These are phyloP conservation scores for Desmodesmus armatus DNA, from an alignment of 139 green algal genomes.

Conservation along the genomic window DNA sequence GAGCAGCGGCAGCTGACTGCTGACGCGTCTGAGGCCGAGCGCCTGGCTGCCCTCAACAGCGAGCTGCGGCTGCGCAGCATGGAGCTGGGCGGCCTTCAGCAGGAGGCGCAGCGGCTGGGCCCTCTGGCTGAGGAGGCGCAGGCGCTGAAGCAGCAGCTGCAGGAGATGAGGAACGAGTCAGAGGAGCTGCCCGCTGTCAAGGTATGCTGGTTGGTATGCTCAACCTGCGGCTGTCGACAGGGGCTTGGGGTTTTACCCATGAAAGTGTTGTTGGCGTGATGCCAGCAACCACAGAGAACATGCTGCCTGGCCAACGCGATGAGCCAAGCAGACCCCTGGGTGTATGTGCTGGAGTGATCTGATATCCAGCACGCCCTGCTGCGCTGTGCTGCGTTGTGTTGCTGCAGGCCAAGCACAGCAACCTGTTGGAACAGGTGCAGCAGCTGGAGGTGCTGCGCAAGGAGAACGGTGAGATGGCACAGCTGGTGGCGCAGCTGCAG, in stretches of 20 bases:
- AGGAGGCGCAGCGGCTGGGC: constrained; percentile 3
- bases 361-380: not conserved
- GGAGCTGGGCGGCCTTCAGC: not conserved
- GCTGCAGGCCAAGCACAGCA: constrained; percentile 17
- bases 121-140: constrained; percentile 3
- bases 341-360: not conserved
- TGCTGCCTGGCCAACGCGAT: not conserved
- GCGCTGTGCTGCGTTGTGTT: not conserved
- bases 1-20: not conserved
- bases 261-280: not conserved
- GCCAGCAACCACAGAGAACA: not conserved
- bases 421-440: constrained; percentile 37
- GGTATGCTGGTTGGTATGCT: not conserved
- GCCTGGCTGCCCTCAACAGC: constrained; percentile 26
- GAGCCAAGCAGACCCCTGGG: not conserved
- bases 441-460: constrained; percentile 33
- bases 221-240: not conserved
- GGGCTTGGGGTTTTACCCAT: not conserved
- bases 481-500: constrained; percentile 21
- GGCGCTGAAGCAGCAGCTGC: not conserved
- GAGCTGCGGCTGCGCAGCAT: constrained; percentile 24
- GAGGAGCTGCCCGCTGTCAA: not conserved
- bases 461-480: constrained; percentile 43
- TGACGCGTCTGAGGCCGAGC: constrained; percentile 1
- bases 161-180: constrained; percentile 8